Percentiles rank a stretch among this genome's conserved stretches.
Evolutionary conservation across 108 stramenopile species (phyloP).

Genomic region (Nitzschia palea): DNA sequence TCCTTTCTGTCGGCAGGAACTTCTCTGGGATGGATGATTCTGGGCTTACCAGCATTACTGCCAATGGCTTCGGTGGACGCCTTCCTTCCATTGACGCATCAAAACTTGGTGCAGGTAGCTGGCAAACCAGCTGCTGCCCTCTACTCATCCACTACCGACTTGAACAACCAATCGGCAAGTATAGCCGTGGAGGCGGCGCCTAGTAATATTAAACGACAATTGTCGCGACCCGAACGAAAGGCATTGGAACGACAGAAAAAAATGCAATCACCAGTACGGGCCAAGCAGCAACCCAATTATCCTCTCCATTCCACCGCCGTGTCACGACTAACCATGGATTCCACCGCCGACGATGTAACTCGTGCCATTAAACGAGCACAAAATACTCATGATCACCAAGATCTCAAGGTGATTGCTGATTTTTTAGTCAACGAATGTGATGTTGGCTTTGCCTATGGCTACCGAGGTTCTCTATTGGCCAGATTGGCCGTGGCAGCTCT

Average conservation of each 20-base stretch:
- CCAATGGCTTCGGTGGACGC: too few relatives aligned
- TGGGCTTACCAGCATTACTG: too few relatives aligned
- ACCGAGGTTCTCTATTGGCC: slow-evolving; percentile 73
- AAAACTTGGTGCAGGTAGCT: too few relatives aligned
- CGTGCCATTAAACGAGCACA: slow-evolving; percentile 75
- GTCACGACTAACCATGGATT: slow-evolving; percentile 38
- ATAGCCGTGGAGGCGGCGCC: too few relatives aligned
- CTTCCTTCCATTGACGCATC: too few relatives aligned
- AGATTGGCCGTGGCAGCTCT: slow-evolving; percentile 82
- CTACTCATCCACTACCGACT: too few relatives aligned
- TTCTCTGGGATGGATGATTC: too few relatives aligned
- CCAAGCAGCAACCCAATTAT: slow-evolving; percentile 16
- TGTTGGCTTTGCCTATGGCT: slow-evolving; percentile 63
- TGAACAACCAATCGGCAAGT: too few relatives aligned
- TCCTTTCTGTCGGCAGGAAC: too few relatives aligned
- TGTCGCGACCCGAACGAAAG: slow-evolving; percentile 57
- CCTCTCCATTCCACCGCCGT: slow-evolving; percentile 53
- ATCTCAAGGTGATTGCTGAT: slow-evolving; percentile 60
- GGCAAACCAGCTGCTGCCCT: too few relatives aligned
- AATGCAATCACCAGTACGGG: background rate
- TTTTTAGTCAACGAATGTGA: slow-evolving; percentile 74
- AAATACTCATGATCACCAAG: slow-evolving; percentile 72
- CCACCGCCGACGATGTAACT: slow-evolving; percentile 73
- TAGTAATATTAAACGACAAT: slow-evolving; percentile 6
- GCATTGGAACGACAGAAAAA: slow-evolving; percentile 58